Conservation (phyloP, 2,329 filamentous ascomycete genomes). For the Monosporascus sp. region DNA sequence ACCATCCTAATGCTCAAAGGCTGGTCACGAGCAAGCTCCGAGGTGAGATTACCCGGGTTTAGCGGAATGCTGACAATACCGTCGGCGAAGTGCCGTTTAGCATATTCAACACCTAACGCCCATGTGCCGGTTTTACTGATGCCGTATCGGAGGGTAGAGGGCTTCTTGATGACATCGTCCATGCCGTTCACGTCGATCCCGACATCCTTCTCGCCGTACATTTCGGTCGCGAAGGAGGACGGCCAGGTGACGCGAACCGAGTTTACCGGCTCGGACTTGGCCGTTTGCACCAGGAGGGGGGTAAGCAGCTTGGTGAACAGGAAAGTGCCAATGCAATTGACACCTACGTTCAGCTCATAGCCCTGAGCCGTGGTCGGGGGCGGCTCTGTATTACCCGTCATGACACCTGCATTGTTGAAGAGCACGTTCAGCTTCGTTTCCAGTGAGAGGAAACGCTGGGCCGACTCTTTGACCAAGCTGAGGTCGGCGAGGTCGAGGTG, state of each 20-base stretch:
- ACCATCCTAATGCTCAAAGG: constrained; percentile 14
- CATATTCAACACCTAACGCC: constrained; percentile 10
- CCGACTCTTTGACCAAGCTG: background rate
- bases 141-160: constrained; percentile 3
- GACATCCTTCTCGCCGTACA: constrained; percentile 7
- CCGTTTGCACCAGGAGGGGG: constrained; percentile 16
- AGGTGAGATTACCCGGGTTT: constrained; percentile 36
- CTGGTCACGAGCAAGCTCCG: constrained; percentile 30
- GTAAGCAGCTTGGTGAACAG: background rate
- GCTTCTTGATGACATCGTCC: constrained; percentile 5
- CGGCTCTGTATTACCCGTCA: background rate
- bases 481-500: constrained; percentile 3
- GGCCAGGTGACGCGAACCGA: constrained; percentile 23
- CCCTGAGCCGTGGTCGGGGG: background rate
- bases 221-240: constrained; percentile 22
- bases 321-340: background rate
- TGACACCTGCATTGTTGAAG: constrained; percentile 5
- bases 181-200: constrained; percentile 15
- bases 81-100: constrained; percentile 9
- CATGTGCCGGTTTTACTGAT: constrained; percentile 13
- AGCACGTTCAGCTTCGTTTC: constrained; percentile 5
- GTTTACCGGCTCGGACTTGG: constrained; percentile 24
- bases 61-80: constrained; percentile 27
- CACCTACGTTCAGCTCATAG: constrained; percentile 3
- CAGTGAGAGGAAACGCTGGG: background rate